Percentiles rank a stretch among this genome's conserved stretches.
These are phyloP conservation scores for Nicotiana obtusifolia DNA, from an alignment of 257 asterid species.

Conservation along the genomic window DNA sequence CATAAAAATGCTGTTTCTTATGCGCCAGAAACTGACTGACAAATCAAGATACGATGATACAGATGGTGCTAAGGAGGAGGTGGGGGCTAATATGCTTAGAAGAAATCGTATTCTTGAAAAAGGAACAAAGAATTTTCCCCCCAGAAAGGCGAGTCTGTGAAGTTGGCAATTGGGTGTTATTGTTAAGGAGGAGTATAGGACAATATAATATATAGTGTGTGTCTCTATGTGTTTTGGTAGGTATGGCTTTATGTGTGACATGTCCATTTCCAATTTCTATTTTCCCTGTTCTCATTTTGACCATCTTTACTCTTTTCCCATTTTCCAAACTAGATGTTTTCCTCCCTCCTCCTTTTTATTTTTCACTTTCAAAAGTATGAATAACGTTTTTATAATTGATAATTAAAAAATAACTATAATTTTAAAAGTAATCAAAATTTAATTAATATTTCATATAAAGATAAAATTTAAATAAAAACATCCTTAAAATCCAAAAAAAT, in stretches of 20 bases:
- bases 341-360: neutral
- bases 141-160: neutral
- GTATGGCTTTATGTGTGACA: neutral
- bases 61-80: no score
- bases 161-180: conserved; percentile 12
- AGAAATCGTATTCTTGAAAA: conserved; percentile 14
- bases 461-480: no score
- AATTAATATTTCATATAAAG: no score
- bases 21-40: neutral
- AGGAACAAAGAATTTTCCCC: neutral
- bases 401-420: no score
- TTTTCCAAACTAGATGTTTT: neutral
- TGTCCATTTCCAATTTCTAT: neutral
- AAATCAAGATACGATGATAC: neutral
- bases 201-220: neutral
- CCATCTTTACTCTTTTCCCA: neutral
- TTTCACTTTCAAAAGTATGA: no score
- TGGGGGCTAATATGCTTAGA: neutral
- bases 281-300: neutral
- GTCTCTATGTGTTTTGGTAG: neutral
- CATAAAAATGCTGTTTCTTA: neutral
- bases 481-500: no score
- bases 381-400: no score
- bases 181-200: neutral
- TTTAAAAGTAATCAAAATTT: no score